Evolutionary conservation across 345 rosid genomes (phyloP).

Genomic region (Eucalyptus erythrocorys): DNA sequence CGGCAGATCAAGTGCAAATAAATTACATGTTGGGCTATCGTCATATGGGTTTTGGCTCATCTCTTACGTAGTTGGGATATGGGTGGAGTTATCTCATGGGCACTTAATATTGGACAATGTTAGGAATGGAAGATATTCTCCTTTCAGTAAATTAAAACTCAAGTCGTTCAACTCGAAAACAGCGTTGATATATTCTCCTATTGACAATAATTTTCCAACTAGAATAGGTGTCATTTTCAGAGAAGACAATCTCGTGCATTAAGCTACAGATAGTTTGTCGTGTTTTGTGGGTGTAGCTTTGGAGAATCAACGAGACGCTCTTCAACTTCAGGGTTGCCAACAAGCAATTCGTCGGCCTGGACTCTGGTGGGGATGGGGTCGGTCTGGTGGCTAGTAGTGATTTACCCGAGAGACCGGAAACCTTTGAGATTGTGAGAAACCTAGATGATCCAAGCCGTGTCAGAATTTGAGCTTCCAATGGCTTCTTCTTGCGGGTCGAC

Average conservation of each 20-base stretch:
- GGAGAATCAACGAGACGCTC: conserved; percentile 37
- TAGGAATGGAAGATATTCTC: not conserved
- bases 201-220: too few relatives aligned
- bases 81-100: not conserved
- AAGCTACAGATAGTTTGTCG: too few relatives aligned
- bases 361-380: conserved; percentile 3
- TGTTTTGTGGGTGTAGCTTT: conserved; percentile 8
- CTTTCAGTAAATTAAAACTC: not conserved
- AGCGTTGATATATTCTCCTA: too few relatives aligned
- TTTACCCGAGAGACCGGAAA: conserved; percentile 9
- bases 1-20: not conserved
- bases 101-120: not conserved
- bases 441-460: conserved; percentile 13
- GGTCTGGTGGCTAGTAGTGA: conserved; percentile 15
- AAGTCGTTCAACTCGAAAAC: too few relatives aligned
- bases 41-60: not conserved
- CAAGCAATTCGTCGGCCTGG: conserved; percentile 37
- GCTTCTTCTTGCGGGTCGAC: conserved; percentile 37
- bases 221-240: too few relatives aligned
- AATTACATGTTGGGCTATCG: not conserved
- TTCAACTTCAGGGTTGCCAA: conserved; percentile 35
- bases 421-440: conserved; percentile 30
- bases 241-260: too few relatives aligned
- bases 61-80: not conserved
- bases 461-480: conserved; percentile 41